These are phyloP conservation scores for Coemansia sp. DNA, from an alignment of 371 early-diverging fungal genomes.

Conservation along the genomic window DNA sequence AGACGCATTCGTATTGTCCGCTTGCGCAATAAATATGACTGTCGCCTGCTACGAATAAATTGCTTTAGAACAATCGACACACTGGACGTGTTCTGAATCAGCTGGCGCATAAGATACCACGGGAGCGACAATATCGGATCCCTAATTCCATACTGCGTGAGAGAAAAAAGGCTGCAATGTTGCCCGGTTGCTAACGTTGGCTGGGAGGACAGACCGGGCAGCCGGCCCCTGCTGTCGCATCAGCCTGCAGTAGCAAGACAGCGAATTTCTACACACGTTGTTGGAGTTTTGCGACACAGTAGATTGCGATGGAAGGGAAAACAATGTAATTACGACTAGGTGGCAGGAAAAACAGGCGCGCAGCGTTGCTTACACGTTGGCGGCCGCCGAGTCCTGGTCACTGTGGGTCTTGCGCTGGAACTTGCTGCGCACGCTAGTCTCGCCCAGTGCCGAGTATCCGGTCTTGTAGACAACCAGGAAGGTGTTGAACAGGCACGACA, in stretches of 20 bases:
- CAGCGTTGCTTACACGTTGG: slow-evolving; percentile 15
- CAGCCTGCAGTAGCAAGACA: not conserved
- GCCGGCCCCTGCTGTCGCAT: no score
- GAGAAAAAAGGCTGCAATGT: no score
- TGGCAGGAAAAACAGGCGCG: not conserved
- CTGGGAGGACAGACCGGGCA: not conserved
- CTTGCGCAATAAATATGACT: no score
- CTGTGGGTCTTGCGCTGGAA: slow-evolving; percentile 31
- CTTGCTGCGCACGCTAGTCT: slow-evolving; percentile 21
- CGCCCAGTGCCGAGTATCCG: slow-evolving; percentile 42
- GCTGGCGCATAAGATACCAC: not conserved
- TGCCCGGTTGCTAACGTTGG: not conserved
- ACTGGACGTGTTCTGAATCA: no score
- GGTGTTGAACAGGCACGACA: slow-evolving; percentile 44
- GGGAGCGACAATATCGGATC: not conserved
- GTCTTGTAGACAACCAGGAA: slow-evolving; percentile 38
- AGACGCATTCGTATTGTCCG: no score
- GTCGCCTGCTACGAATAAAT: no score
- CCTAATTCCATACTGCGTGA: not conserved
- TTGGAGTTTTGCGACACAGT: not conserved
- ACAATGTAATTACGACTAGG: not conserved
- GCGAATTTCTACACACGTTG: not conserved
- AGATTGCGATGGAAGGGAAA: not conserved
- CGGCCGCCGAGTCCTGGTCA: slow-evolving; percentile 40
- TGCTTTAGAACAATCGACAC: no score